A percentile compares a stretch with the other conserved stretches of the same genome.
phyloP scores from a whole-genome alignment of 2,329 filamentous ascomycete genomes.

The Alternaria postmessia region DNA sequence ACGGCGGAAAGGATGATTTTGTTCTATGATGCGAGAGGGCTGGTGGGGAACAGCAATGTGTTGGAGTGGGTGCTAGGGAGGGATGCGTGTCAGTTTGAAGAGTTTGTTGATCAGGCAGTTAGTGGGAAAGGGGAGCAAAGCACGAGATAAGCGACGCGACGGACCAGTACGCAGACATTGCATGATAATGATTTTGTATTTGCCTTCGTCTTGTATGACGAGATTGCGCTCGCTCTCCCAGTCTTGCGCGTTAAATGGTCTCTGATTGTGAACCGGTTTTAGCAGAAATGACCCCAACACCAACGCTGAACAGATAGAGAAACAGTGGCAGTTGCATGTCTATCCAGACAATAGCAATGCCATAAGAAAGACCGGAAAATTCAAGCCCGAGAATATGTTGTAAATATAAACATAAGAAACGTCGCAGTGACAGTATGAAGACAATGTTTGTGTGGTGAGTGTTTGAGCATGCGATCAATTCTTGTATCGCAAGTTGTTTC shows the following conservation, averaged over 20 bases:
- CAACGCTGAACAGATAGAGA: constrained; percentile 6
- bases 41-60: background rate
- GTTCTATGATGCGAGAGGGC: background rate
- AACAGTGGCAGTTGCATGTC: background rate
- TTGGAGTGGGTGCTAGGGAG: background rate
- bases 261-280: background rate
- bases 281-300: constrained; percentile 11
- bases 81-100: background rate
- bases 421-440: constrained; percentile 15
- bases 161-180: background rate
- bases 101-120: background rate
- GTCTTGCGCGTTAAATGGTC: background rate
- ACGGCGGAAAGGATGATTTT: background rate
- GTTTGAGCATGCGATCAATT: background rate
- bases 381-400: background rate
- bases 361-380: background rate
- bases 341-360: background rate
- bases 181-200: background rate
- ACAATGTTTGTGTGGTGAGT: background rate
- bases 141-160: background rate
- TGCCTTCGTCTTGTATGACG: background rate
- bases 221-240: background rate
- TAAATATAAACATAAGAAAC: constrained; percentile 18
- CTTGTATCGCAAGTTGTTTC: background rate
- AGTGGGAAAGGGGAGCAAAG: background rate